These are phyloP conservation scores for Daldinia caldariorum DNA, from an alignment of 495 filamentous ascomycete species.

Conservation along the genomic window DNA sequence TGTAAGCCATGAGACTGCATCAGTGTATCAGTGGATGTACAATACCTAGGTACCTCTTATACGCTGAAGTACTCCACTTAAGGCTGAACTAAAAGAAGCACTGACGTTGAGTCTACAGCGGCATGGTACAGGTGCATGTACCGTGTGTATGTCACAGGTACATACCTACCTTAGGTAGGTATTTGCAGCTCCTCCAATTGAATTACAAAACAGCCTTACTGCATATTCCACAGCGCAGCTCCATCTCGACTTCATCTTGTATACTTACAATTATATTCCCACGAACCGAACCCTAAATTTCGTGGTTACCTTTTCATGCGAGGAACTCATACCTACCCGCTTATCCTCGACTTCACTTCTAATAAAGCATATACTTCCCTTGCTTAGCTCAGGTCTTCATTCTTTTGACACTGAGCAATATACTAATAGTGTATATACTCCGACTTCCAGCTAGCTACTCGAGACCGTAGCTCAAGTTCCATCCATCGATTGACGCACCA, in stretches of 20 bases:
- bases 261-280: background rate
- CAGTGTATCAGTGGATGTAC: background rate
- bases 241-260: background rate
- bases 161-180: too few relatives aligned
- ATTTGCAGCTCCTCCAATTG: slow-evolving; percentile 1
- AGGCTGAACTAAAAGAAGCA: slow-evolving; percentile 28
- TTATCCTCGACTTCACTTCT: background rate
- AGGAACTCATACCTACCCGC: background rate
- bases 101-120: slow-evolving; percentile 33
- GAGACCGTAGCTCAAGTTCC: background rate
- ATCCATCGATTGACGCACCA: background rate
- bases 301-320: background rate
- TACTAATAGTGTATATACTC: slow-evolving; percentile 18
- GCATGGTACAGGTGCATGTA: background rate
- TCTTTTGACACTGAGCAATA: slow-evolving; percentile 10
- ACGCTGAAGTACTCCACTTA: slow-evolving; percentile 24
- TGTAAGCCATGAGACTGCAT: background rate
- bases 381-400: slow-evolving; percentile 8
- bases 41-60: background rate
- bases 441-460: slow-evolving; percentile 13
- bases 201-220: slow-evolving; percentile 12
- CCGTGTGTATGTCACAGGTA: too few relatives aligned
- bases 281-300: background rate
- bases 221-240: slow-evolving; percentile 3
- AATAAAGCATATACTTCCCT: slow-evolving; percentile 7